phyloP scores from a whole-genome alignment of 805 yeast genomes.

The Saccharomycopsis fibuligera region DNA sequence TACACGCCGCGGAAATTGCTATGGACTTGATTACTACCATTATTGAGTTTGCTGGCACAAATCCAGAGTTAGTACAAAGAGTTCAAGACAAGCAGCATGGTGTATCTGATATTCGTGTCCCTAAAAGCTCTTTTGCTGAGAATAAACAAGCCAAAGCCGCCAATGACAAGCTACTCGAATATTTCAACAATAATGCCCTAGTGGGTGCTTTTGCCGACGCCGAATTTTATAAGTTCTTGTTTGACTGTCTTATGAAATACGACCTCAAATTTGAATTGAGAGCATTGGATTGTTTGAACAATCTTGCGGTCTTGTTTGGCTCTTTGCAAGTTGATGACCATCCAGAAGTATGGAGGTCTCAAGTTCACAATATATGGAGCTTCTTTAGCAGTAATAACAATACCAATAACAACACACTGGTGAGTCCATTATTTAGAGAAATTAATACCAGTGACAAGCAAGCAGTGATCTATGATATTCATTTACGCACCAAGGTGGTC shows the following conservation, averaged over 20 bases:
- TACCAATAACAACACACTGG: neutral
- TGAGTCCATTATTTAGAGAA: slow-evolving; percentile 1
- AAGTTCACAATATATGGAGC: slow-evolving; percentile 3
- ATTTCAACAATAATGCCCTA: slow-evolving; percentile 8
- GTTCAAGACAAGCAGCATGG: slow-evolving; percentile 9
- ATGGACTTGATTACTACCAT: slow-evolving; percentile 73
- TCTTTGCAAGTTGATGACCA: slow-evolving; percentile 1
- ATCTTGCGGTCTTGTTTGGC: slow-evolving; percentile 14
- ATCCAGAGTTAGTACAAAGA: slow-evolving; percentile 22
- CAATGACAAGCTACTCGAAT: slow-evolving; percentile 21
- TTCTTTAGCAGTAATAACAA: neutral
- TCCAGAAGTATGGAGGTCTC: slow-evolving; percentile 11
- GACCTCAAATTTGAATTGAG: slow-evolving; percentile 15
- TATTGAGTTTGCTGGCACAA: slow-evolving; percentile 47
- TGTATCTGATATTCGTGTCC: too few relatives aligned
- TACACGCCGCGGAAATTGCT: slow-evolving; percentile 62
- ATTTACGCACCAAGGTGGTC: slow-evolving; percentile 6
- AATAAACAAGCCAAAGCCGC: slow-evolving; percentile 13
- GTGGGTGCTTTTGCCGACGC: slow-evolving; percentile 5
- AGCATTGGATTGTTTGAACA: slow-evolving; percentile 18
- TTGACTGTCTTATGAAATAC: slow-evolving; percentile 1
- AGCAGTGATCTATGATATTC: slow-evolving; percentile 5
- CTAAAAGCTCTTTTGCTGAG: slow-evolving; percentile 7
- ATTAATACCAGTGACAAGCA: neutral
- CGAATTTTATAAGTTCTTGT: slow-evolving; percentile 6